A percentile compares a stretch with the other conserved stretches of the same genome.
Conservation (phyloP, 441 rosid species). For the Raphanus hybrid region DNA sequence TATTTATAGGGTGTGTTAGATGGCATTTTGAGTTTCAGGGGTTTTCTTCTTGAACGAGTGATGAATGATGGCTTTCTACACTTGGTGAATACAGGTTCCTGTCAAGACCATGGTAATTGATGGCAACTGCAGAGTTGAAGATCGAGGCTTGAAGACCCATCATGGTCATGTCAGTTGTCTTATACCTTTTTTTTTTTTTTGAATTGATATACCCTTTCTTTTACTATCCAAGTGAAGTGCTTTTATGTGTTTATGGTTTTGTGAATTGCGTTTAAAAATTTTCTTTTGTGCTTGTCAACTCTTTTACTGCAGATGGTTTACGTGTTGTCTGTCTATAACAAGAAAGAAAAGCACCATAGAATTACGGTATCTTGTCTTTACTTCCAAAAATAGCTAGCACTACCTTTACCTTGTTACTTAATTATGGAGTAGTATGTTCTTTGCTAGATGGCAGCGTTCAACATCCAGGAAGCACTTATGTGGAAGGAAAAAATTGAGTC, state of each 20-base stretch:
- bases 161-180: conserved; percentile 81
- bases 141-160: conserved; percentile 98
- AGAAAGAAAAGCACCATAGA: conserved; percentile 89
- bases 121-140: conserved; percentile 99
- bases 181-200: too few relatives aligned
- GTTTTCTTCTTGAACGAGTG: background rate
- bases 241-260: background rate
- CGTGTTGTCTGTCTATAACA: conserved; percentile 91
- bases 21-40: background rate
- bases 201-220: background rate
- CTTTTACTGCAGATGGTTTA: conserved; percentile 84
- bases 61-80: background rate
- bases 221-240: background rate
- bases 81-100: conserved; percentile 66
- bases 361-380: conserved; percentile 70
- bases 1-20: background rate
- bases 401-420: conserved; percentile 21
- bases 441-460: conserved; percentile 97
- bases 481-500: conserved; percentile 97
- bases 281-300: conserved; percentile 26
- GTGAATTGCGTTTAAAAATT: background rate
- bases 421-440: conserved; percentile 31
- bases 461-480: conserved; percentile 89
- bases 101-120: conserved; percentile 93
- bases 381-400: conserved; percentile 17